Evolutionary conservation across 2,329 filamentous ascomycete genomes (phyloP).

Genomic region (Talaromyces funiculosus): DNA sequence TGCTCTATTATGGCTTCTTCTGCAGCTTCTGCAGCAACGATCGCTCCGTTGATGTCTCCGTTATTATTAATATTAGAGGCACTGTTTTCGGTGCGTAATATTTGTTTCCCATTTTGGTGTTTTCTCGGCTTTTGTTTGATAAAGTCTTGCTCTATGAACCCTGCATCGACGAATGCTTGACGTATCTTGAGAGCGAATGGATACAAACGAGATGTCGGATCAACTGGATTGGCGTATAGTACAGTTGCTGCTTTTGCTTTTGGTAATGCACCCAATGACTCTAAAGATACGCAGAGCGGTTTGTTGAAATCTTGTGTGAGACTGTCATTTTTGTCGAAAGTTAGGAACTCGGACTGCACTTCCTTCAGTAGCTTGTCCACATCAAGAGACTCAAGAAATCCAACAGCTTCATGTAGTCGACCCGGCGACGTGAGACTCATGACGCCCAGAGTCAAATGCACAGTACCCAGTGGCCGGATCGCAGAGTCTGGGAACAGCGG

Average conservation of each 20-base stretch:
- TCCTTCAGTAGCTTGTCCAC: conserved; percentile 34
- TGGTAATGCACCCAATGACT: conserved; percentile 36
- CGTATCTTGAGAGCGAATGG: conserved; percentile 38
- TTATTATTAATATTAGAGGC: not conserved
- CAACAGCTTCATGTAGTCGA: conserved; percentile 43
- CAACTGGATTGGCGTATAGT: conserved; percentile 36
- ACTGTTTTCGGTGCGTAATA: not conserved
- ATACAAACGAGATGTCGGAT: conserved; percentile 36
- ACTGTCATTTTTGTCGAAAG: not conserved
- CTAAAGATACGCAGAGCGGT: conserved; percentile 41
- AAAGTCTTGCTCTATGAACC: conserved; percentile 34
- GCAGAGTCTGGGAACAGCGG: conserved; percentile 58
- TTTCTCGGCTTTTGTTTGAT: conserved; percentile 14
- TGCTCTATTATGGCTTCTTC: conserved; percentile 3
- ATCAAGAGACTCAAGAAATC: conserved; percentile 43
- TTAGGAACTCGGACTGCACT: conserved; percentile 18
- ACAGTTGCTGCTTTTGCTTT: conserved; percentile 31
- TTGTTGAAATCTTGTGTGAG: conserved; percentile 25
- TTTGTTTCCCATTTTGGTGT: not conserved
- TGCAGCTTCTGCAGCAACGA: not conserved
- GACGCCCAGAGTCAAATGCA: conserved; percentile 82
- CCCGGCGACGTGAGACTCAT: conserved; percentile 62
- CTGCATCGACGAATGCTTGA: conserved; percentile 39
- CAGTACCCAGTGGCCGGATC: conserved; percentile 68
- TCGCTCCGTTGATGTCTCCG: not conserved